These are phyloP conservation scores for Thielaviopsis populi DNA, from an alignment of 2,329 filamentous ascomycete species.

Conservation along the genomic window DNA sequence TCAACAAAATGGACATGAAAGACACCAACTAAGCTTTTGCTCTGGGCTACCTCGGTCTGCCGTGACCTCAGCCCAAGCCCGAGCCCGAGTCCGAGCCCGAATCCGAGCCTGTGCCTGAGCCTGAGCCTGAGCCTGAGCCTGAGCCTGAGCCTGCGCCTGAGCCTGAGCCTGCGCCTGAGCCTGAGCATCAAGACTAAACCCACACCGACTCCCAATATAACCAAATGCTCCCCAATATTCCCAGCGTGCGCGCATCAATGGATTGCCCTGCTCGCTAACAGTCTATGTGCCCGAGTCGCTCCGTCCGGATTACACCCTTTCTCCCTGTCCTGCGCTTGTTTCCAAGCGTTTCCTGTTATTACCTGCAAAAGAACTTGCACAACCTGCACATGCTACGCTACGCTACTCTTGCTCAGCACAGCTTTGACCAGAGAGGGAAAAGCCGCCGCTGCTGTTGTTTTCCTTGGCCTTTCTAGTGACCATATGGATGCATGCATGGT, in stretches of 20 bases:
- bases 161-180: no score
- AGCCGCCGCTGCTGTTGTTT: not conserved
- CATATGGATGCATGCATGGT: not conserved
- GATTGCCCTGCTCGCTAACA: not conserved
- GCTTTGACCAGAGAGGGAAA: not conserved
- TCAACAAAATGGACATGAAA: not conserved
- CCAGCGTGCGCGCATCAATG: not conserved
- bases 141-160: no score
- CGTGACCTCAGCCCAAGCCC: no score
- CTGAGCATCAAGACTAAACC: no score
- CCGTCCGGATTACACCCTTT: not conserved
- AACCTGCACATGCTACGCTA: not conserved
- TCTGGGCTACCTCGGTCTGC: not conserved
- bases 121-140: no score
- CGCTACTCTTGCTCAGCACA: not conserved
- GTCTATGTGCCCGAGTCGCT: not conserved
- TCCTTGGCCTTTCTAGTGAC: not conserved
- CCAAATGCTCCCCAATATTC: not conserved
- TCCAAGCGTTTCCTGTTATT: not conserved
- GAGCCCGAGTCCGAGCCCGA: no score
- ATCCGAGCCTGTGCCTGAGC: no score
- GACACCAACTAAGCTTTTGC: not conserved
- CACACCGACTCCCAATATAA: not conserved
- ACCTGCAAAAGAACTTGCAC: not conserved
- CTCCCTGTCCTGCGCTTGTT: not conserved